Evolutionary conservation across 345 rosid genomes (phyloP).

Genomic region (Lagerstroemia speciosa): DNA sequence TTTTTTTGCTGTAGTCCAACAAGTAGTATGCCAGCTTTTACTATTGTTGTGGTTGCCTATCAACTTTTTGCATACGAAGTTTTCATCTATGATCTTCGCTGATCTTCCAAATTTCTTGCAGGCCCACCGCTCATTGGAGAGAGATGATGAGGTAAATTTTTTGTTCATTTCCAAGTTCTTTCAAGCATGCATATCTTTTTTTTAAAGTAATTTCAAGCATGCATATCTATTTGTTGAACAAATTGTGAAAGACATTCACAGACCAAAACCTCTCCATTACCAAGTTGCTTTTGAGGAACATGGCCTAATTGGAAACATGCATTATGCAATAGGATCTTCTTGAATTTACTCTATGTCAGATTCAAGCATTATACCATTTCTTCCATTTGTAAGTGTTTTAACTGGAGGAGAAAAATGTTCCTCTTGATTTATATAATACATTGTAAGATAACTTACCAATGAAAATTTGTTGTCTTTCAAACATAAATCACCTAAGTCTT

Average conservation of each 20-base stretch:
- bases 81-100: background rate
- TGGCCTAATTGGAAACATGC: background rate
- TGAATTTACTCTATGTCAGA: background rate
- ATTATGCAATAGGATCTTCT: background rate
- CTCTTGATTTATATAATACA: background rate
- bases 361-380: background rate
- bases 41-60: background rate
- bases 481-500: background rate
- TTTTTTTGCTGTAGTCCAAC: background rate
- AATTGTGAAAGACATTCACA: slow-evolving; percentile 4
- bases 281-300: background rate
- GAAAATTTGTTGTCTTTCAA: background rate
- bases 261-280: background rate
- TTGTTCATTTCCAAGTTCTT: slow-evolving; percentile 3
- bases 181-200: background rate
- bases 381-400: background rate
- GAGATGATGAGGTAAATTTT: slow-evolving; percentile 80
- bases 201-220: background rate
- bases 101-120: slow-evolving; percentile 29
- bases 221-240: slow-evolving; percentile 1
- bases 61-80: background rate
- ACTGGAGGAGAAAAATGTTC: background rate
- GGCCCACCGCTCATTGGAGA: slow-evolving; percentile 69
- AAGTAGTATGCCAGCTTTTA: background rate
- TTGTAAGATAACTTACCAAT: background rate